Evolutionary conservation across 305 asterid genomes (phyloP), one percentile per base, ranked within the genome.

Genomic region (Fraxinus floribunda): DNA sequence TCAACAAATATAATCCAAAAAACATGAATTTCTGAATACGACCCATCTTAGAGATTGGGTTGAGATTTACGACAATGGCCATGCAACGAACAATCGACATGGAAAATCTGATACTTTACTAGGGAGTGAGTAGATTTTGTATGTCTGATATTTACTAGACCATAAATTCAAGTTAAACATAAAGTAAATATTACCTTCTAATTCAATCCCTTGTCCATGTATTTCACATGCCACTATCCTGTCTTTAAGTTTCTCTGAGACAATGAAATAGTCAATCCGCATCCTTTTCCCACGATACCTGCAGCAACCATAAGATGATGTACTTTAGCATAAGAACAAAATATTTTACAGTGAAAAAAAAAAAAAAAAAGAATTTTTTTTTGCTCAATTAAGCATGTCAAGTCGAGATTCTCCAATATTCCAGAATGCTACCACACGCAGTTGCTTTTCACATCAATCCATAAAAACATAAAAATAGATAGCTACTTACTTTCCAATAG

Each of bases 201-300:
- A 83, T 85, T 94, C 99, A 57, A 93, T 92, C 18, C 99, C 98
- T 35, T 80, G 91, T 16, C 99, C 99, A 79, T 93, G 96, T 84
- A 91, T 92, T 89, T 93, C 91, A 78, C 99, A 94, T 77, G 91
- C 82, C 75, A 92, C 81, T 38, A 94, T 92, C 88, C 93, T 91
- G 78, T 90, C 96, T 87, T 71, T 89, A 35, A 94, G 88, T 87
- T 88, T 84, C 86, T 96, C 97, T 0, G 97, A 89, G 68, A 96
- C 90, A 39, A 92, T 32, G 89, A 92, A 93, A 87, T 96, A 96
- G 83, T 96, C 99, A 77, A 94, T 96, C 84, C 99, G 91, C 99
- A 96, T 96, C 93, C 99, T 90, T 86, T 94, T 96, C 78, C 98
- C 98, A 26, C 98, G 98, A 80, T 96, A 96, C 89, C 98, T 95